These are phyloP conservation scores for Mycena pura DNA, from an alignment of 768 basidiomycete species.

Conservation along the genomic window DNA sequence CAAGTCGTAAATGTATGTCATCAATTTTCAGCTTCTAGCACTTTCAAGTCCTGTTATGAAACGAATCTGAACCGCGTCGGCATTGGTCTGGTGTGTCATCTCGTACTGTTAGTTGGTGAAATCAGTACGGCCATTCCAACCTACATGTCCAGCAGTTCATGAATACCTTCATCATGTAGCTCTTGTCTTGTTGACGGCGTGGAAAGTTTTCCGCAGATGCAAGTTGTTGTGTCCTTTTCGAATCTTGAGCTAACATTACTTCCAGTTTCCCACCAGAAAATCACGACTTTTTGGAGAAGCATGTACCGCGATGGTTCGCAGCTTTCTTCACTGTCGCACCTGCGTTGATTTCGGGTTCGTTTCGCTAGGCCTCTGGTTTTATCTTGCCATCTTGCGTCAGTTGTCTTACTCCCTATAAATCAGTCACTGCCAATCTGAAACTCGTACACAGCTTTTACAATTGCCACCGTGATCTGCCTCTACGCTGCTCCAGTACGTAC, in stretches of 20 bases:
- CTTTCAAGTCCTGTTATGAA: background rate
- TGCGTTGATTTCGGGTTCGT: background rate
- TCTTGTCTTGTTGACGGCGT: conserved; percentile 16
- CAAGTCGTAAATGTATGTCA: background rate
- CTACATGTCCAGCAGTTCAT: background rate
- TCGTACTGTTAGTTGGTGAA: conserved; percentile 10
- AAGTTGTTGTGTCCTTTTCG: background rate
- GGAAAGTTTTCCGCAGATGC: conserved; percentile 14
- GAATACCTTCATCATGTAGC: background rate
- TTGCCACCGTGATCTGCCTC: background rate
- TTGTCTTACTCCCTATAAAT: background rate
- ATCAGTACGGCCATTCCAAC: background rate
- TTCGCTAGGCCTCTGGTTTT: conserved; percentile 17
- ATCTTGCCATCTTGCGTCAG: conserved; percentile 17
- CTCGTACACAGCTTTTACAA: background rate
- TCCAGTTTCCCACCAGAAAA: background rate
- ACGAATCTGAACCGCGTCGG: background rate
- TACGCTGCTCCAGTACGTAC: conserved; percentile 6
- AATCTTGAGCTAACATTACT: background rate
- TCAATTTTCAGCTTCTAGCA: background rate
- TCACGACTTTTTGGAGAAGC: background rate
- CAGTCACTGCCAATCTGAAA: background rate
- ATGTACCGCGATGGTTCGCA: conserved; percentile 17
- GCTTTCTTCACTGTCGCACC: background rate
- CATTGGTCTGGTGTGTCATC: conserved; percentile 4